phyloP scores from a whole-genome alignment of 2,329 filamentous ascomycete genomes.

The Alternaria triticimaculans region DNA sequence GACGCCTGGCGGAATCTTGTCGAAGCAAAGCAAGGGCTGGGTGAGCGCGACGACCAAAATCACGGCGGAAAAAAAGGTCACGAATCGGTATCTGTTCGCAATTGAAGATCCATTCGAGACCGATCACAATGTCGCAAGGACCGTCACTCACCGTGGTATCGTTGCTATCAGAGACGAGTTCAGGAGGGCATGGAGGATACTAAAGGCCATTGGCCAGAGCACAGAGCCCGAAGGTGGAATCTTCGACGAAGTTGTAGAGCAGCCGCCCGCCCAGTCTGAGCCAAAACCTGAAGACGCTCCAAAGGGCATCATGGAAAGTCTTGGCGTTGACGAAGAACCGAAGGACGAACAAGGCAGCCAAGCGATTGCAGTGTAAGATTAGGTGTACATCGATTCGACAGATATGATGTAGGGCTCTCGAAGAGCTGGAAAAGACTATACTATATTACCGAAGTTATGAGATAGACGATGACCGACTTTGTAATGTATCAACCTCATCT shows the following conservation, averaged over 20 bases:
- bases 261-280: slow-evolving; percentile 8
- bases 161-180: slow-evolving; percentile 85
- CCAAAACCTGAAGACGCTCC: slow-evolving; percentile 1
- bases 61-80: slow-evolving; percentile 70
- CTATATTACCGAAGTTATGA: background rate
- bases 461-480: background rate
- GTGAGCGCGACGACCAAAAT: slow-evolving; percentile 76
- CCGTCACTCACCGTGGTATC: slow-evolving; percentile 83
- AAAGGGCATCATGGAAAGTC: background rate
- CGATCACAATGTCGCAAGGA: slow-evolving; percentile 86
- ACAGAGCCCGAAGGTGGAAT: slow-evolving; percentile 40
- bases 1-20: slow-evolving; percentile 70
- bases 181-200: slow-evolving; percentile 75
- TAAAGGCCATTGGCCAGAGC: slow-evolving; percentile 36
- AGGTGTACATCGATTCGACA: background rate
- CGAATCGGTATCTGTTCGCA: slow-evolving; percentile 82
- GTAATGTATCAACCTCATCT: background rate
- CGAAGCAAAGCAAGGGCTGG: slow-evolving; percentile 84
- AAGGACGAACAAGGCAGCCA: background rate
- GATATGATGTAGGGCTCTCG: background rate
- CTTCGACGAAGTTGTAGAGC: slow-evolving; percentile 44
- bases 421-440: background rate
- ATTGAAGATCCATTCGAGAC: slow-evolving; percentile 92
- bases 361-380: background rate
- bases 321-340: background rate